Conservation (phyloP, 176 grass and related monocot genomes). For the Canna indica region DNA sequence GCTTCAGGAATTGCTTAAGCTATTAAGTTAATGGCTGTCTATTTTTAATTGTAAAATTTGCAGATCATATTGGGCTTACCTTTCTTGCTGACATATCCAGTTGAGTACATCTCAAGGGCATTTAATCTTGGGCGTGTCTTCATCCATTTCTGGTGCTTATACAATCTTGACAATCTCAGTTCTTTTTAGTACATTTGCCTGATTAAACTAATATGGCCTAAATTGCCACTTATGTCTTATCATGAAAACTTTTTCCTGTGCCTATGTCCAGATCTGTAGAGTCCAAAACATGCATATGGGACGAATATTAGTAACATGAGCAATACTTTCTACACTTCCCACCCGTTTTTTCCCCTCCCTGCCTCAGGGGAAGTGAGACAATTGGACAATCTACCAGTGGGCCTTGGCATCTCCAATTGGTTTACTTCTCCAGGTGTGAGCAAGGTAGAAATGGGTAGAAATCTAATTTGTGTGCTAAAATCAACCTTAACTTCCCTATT, state of each 20-base stretch:
- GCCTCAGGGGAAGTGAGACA: too few relatives aligned
- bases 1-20: background rate
- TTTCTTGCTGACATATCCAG: conserved; percentile 65
- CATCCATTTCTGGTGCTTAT: conserved; percentile 86
- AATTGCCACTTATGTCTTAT: background rate
- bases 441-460: too few relatives aligned
- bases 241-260: background rate
- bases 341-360: too few relatives aligned
- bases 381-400: too few relatives aligned
- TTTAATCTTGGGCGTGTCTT: conserved; percentile 93
- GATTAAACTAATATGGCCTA: background rate
- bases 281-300: background rate
- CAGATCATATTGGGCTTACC: conserved; percentile 84
- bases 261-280: background rate
- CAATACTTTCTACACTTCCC: background rate
- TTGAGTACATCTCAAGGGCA: conserved; percentile 82
- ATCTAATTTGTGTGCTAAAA: too few relatives aligned
- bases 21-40: background rate
- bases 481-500: too few relatives aligned
- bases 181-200: background rate
- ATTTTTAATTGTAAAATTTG: background rate
- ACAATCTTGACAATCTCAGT: background rate
- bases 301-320: background rate
- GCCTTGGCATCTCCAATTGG: too few relatives aligned
- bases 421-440: too few relatives aligned